These are phyloP conservation scores for Neonectria punicea DNA, from an alignment of 2,329 filamentous ascomycete species.

Conservation along the genomic window DNA sequence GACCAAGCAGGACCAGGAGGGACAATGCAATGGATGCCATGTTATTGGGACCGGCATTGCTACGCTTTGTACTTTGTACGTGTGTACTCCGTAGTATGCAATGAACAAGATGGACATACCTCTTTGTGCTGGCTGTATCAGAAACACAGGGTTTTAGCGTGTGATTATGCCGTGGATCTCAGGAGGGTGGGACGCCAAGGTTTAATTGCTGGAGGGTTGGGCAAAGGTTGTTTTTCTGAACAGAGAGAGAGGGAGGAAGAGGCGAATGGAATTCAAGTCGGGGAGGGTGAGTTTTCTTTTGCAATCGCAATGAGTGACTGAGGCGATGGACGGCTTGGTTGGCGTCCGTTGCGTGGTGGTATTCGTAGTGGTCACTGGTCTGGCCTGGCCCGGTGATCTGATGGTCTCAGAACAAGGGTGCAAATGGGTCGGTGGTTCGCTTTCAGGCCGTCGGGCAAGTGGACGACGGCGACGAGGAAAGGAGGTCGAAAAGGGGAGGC, in stretches of 20 bases:
- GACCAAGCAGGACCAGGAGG: not conserved
- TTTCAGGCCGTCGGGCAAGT: not conserved
- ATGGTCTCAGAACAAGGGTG: conserved; percentile 4
- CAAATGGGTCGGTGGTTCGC: conserved; percentile 1
- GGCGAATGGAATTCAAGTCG: not conserved
- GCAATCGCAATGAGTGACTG: conserved; percentile 2
- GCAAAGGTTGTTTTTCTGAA: not conserved
- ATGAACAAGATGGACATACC: not conserved
- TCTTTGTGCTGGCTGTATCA: not conserved
- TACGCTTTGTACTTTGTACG: not conserved
- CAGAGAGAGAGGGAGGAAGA: not conserved
- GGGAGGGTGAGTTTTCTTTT: not conserved
- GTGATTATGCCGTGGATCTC: too few species aligned
- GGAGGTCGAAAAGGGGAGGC: not conserved
- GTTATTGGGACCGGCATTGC: not conserved
- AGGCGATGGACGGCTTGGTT: not conserved
- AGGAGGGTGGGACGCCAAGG: not conserved
- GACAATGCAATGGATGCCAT: not conserved
- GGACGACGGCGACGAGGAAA: not conserved
- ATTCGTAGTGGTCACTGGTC: not conserved
- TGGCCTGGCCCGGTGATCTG: not conserved
- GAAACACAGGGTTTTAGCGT: not conserved
- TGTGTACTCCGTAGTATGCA: not conserved
- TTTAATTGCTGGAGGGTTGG: not conserved
- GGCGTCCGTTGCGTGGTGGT: not conserved